These are phyloP conservation scores for Halophytophthora polymorphica DNA, from an alignment of 352 stramenopile species.

Conservation along the genomic window DNA sequence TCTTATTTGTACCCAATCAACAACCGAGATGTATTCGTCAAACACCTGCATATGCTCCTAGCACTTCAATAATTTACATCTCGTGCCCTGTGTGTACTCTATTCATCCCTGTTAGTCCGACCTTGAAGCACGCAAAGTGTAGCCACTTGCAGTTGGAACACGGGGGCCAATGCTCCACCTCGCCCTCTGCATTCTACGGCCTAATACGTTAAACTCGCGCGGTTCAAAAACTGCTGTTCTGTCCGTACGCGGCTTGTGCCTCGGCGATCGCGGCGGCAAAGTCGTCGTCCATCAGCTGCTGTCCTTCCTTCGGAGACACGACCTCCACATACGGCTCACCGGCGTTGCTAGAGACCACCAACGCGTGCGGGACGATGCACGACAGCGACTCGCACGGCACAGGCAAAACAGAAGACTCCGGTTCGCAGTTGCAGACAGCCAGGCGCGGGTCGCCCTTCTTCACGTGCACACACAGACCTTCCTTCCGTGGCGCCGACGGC, in stretches of 20 bases:
- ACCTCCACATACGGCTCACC: slow-evolving; percentile 22
- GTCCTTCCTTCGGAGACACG: slow-evolving; percentile 14
- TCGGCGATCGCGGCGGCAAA: slow-evolving; percentile 36
- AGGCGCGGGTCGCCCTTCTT: slow-evolving; percentile 36
- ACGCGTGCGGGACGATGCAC: slow-evolving; percentile 51
- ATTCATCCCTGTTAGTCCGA: too few relatives aligned
- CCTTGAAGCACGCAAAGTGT: too few relatives aligned
- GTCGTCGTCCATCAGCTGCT: slow-evolving; percentile 28
- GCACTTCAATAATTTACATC: too few relatives aligned
- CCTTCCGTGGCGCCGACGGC: slow-evolving; percentile 16
- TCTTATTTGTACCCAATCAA: too few relatives aligned
- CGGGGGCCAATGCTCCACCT: too few relatives aligned
- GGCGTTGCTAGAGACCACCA: slow-evolving; percentile 39
- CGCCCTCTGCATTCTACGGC: too few relatives aligned
- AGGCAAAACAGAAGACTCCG: slow-evolving; percentile 13
- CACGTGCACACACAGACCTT: slow-evolving; percentile 21
- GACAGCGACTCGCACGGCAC: slow-evolving; percentile 50
- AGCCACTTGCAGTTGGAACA: too few relatives aligned
- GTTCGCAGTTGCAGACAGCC: slow-evolving; percentile 35
- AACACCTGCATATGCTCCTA: too few relatives aligned
- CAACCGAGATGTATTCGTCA: too few relatives aligned
- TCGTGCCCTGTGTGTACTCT: too few relatives aligned
- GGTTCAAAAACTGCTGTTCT: slow-evolving; percentile 13
- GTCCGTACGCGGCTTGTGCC: slow-evolving; percentile 36
- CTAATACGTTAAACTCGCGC: neutral